These are phyloP conservation scores for Decorospora gaudefroyi DNA, from an alignment of 2,329 filamentous ascomycete genomes.

Conservation along the genomic window DNA sequence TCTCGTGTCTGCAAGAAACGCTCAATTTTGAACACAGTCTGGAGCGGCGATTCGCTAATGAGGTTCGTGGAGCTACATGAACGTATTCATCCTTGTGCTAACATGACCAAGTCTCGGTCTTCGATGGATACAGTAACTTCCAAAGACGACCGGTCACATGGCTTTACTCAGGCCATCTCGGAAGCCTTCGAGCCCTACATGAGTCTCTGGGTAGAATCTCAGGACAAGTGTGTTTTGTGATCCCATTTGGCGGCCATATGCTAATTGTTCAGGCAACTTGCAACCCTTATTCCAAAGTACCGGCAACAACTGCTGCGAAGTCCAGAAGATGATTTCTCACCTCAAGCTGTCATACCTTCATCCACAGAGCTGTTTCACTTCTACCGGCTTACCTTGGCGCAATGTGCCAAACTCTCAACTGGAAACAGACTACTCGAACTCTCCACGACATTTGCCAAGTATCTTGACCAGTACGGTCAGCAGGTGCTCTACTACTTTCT, in stretches of 20 bases:
- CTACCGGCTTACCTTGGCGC: constrained; percentile 87
- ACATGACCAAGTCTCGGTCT: constrained; percentile 62
- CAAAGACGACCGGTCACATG: constrained; percentile 72
- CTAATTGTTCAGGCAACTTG: constrained; percentile 63
- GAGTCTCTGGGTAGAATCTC: constrained; percentile 94
- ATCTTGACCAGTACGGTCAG: constrained; percentile 93
- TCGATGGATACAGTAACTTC: constrained; percentile 91
- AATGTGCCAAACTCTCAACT: constrained; percentile 95
- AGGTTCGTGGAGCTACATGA: constrained; percentile 34
- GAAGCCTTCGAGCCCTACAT: constrained; percentile 97
- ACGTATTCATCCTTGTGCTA: constrained; percentile 14
- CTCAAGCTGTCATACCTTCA: constrained; percentile 86
- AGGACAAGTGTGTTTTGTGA: constrained; percentile 66
- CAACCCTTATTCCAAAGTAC: constrained; percentile 83
- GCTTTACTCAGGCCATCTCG: constrained; percentile 88
- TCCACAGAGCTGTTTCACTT: constrained; percentile 98
- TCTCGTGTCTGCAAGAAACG: constrained; percentile 91
- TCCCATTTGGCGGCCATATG: background rate
- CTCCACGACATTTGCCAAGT: constrained; percentile 83
- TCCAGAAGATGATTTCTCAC: constrained; percentile 87
- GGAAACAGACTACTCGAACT: constrained; percentile 85
- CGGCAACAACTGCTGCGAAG: constrained; percentile 78
- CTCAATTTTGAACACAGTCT: constrained; percentile 94
- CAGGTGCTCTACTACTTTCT: constrained; percentile 80
- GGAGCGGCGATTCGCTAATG: constrained; percentile 77